Conservation (phyloP, 2,329 filamentous ascomycete genomes). For the Cladophialophora immunda region DNA sequence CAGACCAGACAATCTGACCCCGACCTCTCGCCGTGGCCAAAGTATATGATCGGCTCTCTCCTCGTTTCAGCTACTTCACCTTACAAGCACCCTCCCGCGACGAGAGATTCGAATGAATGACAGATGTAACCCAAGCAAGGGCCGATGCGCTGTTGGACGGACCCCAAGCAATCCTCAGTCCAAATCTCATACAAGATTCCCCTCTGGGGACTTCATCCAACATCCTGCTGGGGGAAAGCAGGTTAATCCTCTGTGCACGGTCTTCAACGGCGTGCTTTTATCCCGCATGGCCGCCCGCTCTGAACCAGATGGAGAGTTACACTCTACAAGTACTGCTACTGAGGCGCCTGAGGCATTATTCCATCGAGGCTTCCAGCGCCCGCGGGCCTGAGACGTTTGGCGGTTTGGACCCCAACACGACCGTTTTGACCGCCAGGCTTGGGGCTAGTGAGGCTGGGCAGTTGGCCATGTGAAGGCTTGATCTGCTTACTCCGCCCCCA, state of each 20-base stretch:
- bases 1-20: neutral
- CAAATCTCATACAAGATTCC: neutral
- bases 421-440: neutral
- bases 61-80: neutral
- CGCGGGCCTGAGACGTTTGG: neutral
- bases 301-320: neutral
- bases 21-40: neutral
- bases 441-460: neutral
- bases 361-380: neutral
- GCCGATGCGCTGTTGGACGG: neutral
- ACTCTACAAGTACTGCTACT: neutral
- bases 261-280: neutral
- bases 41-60: neutral
- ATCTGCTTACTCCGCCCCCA: constrained; percentile 19
- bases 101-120: neutral
- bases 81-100: neutral
- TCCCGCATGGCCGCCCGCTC: neutral
- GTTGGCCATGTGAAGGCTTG: constrained; percentile 4
- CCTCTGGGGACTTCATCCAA: neutral
- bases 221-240: neutral
- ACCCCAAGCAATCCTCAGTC: neutral
- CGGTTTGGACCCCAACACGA: constrained; percentile 3
- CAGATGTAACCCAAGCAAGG: neutral
- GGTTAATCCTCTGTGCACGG: neutral
- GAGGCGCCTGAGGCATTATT: neutral